phyloP scores from a whole-genome alignment of 2,329 filamentous ascomycete species.

The Aspergillus unguis region DNA sequence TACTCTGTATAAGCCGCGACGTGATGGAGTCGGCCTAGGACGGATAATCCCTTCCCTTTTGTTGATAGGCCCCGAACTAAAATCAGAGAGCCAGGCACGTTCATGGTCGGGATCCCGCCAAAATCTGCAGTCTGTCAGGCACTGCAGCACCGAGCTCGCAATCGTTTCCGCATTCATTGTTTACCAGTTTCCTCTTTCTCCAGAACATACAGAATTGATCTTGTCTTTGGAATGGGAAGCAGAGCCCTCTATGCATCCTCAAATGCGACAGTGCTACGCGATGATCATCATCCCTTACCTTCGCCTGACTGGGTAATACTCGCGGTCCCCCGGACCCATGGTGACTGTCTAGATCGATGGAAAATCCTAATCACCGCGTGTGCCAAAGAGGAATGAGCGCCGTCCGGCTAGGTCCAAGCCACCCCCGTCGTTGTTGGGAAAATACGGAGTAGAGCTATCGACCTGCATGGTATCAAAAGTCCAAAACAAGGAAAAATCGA shows the following conservation, averaged over 20 bases:
- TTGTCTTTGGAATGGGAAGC: neutral
- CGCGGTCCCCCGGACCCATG: slow-evolving; percentile 1
- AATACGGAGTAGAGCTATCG: slow-evolving; percentile 3
- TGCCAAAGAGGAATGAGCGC: slow-evolving; percentile 15
- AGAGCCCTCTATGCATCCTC: neutral
- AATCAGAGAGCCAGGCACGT: neutral
- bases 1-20: neutral
- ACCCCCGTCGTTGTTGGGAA: slow-evolving; percentile 5
- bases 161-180: slow-evolving; percentile 13
- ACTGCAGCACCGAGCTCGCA: slow-evolving; percentile 10
- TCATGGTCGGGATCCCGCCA: neutral
- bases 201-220: neutral
- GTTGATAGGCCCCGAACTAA: neutral
- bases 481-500: slow-evolving; percentile 6
- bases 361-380: neutral
- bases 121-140: neutral
- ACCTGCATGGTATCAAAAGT: neutral
- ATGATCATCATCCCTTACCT: slow-evolving; percentile 9
- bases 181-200: slow-evolving; percentile 7
- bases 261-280: neutral
- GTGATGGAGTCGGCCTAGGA: neutral
- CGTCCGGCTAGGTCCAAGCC: slow-evolving; percentile 5
- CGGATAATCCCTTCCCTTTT: slow-evolving; percentile 1
- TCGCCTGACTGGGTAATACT: neutral
- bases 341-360: slow-evolving; percentile 6